Evolutionary conservation across 805 yeast species (phyloP), one percentile per base, ranked within the genome.

Genomic region (Candida michaelii): DNA sequence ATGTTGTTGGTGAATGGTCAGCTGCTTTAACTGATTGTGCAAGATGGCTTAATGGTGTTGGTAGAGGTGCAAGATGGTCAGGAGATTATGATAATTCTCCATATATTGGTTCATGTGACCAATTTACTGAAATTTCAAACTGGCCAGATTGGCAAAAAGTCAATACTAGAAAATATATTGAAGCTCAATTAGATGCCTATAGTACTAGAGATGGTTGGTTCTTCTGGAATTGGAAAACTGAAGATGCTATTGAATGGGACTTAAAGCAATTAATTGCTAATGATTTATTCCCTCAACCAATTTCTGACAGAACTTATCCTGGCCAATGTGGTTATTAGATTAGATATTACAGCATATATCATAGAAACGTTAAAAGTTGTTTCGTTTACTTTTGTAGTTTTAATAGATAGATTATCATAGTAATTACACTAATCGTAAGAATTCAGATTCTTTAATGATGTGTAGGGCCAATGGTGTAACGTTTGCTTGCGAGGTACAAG

Each of bases 1-100:
- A 77, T 41, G 72, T 89, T 24, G 76, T 80, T 35, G 97, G 97
- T 47, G 97, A 89, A 69, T 90, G 91, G 87, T 72, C 87, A 17
- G 95, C 89, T 10, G 97, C 97, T 1, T 73, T 90, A 50, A 89
- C 96, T 3, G 97, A 90, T 66, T 90, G 97, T 70, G 79, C 93
- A 5, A 73, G 74, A 45, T 85, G 95, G 95, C 68, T 90, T 36
- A 90, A 90, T 56, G 97, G 97, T 58, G 90, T 85, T 15, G 82
- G 82, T 42, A 69, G 80, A 46, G 95, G 95, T 46, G 82, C 96
- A 24, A 79, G 96, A 57, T 89, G 76, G 63, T 89, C 86, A 43
- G 88, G 86, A 31, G 70, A 71, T 42, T 76, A 65, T 49, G 73
- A 64, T 47, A 52, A 59, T 37, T 56, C 65, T n/a, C 52, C 62